These are phyloP conservation scores for Fagus sylvatica DNA, from an alignment of 306 rosid genomes.

Conservation along the genomic window DNA sequence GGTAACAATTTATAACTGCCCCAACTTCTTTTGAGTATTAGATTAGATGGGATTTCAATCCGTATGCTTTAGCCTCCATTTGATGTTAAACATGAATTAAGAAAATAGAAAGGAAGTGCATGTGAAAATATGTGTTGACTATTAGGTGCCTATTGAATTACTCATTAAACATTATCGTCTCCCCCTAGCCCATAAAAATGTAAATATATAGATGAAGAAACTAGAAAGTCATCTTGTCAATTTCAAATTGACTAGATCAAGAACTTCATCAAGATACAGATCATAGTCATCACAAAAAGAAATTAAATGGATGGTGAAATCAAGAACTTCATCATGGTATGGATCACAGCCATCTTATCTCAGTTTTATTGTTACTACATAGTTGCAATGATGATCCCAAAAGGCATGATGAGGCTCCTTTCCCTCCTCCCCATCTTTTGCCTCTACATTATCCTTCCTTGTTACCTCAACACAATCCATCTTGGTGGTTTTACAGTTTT, in stretches of 20 bases:
- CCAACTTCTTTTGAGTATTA: no score
- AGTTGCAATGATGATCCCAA: conserved; percentile 20
- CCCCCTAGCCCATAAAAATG: neutral
- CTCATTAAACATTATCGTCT: conserved; percentile 31
- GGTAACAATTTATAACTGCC: no score
- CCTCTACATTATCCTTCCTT: conserved; percentile 15
- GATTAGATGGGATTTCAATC: no score
- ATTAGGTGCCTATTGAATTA: no score
- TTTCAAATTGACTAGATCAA: conserved; percentile 9
- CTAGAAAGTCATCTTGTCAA: conserved; percentile 5
- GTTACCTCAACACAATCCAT: conserved; percentile 15
- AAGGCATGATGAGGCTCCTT: conserved; percentile 25
- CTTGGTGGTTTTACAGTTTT: conserved; percentile 34
- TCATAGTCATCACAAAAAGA: no score
- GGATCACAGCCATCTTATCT: conserved; percentile 27
- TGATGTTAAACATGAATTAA: no score
- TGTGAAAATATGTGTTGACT: no score
- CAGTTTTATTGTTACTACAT: conserved; percentile 33
- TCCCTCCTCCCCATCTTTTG: conserved; percentile 27
- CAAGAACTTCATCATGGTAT: conserved; percentile 37
- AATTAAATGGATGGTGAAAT: conserved; percentile 31
- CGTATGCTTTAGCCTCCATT: no score
- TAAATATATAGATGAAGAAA: no score
- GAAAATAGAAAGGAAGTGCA: no score
- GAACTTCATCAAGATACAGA: no score